These are phyloP conservation scores for Neospermospora avenae DNA, from an alignment of 2,329 filamentous ascomycete species.

Conservation along the genomic window DNA sequence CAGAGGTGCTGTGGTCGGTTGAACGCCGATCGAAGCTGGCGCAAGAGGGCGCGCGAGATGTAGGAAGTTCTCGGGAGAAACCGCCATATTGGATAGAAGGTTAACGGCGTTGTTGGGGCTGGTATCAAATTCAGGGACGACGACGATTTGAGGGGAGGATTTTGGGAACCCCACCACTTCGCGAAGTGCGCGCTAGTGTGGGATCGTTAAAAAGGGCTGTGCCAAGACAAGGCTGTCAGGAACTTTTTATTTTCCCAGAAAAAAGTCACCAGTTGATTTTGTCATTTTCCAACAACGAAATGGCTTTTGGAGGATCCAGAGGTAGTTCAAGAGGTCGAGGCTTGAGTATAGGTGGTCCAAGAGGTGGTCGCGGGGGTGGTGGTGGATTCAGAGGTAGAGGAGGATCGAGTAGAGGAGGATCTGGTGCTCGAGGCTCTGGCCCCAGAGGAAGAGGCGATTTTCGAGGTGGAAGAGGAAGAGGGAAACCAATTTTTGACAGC, in stretches of 20 bases:
- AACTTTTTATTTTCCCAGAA: not conserved
- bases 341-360: constrained; percentile 21
- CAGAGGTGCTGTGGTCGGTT: constrained; percentile 77
- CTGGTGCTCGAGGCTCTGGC: constrained; percentile 9
- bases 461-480: constrained; percentile 35
- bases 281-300: constrained; percentile 9
- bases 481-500: constrained; percentile 44
- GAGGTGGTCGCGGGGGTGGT: constrained; percentile 25
- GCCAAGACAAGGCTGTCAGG: constrained; percentile 46
- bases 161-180: not conserved
- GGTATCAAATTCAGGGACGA: not conserved
- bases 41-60: constrained; percentile 92
- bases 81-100: constrained; percentile 67
- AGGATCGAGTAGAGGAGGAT: constrained; percentile 21
- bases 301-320: constrained; percentile 29
- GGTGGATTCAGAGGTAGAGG: constrained; percentile 29
- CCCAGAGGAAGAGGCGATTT: constrained; percentile 18
- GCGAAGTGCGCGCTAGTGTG: not conserved
- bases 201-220: constrained; percentile 29
- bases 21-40: constrained; percentile 73
- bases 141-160: not conserved
- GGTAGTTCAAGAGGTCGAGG: constrained; percentile 25
- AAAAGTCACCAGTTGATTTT: not conserved
- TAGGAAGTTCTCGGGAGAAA: constrained; percentile 76
- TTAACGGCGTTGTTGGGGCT: constrained; percentile 6